Conservation (phyloP, 306 rosid species). For the Canavalia gladiata region DNA sequence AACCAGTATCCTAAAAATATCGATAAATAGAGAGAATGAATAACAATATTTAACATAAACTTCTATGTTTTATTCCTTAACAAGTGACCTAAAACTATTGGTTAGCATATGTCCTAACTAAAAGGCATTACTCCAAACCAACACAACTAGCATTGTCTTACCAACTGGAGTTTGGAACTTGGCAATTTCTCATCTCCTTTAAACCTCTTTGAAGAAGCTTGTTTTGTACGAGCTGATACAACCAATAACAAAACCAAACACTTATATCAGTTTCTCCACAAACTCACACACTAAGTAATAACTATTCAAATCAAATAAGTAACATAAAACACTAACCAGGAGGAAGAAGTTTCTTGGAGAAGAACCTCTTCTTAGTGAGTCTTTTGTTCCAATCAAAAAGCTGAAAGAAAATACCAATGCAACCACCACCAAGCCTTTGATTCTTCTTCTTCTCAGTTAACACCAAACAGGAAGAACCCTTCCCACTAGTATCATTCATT, state of each 20-base stretch:
- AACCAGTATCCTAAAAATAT: no score
- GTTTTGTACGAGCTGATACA: constrained; percentile 62
- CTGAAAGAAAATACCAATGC: constrained; percentile 76
- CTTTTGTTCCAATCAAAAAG: constrained; percentile 78
- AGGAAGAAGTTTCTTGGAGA: constrained; percentile 75
- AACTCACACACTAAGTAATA: background rate
- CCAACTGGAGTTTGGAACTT: constrained; percentile 70
- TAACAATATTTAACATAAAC: no score
- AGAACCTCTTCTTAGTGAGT: constrained; percentile 74
- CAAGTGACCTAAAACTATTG: no score
- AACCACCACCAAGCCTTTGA: constrained; percentile 72
- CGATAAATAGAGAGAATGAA: no score
- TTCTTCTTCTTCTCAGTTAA: constrained; percentile 66
- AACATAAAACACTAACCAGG: constrained; percentile 57
- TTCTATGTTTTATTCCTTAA: no score
- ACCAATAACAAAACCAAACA: constrained; percentile 9
- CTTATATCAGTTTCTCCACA: constrained; percentile 11
- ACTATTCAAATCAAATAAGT: background rate
- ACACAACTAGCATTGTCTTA: constrained; percentile 41
- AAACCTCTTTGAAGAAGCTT: constrained; percentile 63
- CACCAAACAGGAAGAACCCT: constrained; percentile 60
- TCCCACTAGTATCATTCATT: constrained; percentile 63
- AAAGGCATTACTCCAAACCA: background rate
- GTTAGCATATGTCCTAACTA: background rate
- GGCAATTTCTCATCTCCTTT: constrained; percentile 73